Evolutionary conservation across 1,284 basidiomycete genomes (phyloP).

Genomic region (Tylopilus microsporus): DNA sequence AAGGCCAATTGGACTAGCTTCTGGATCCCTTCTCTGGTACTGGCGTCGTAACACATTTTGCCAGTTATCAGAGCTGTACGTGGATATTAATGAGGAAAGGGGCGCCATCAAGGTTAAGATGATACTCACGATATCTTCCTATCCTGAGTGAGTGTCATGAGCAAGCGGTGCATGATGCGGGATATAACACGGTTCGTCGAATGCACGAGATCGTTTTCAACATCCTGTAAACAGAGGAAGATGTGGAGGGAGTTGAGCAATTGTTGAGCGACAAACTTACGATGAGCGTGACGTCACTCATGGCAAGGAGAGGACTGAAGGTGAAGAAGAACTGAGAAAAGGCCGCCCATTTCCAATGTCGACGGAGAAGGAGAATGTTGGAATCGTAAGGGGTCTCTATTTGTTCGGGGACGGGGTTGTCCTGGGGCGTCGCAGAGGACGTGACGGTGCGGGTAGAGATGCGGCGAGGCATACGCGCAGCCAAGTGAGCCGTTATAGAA

Average conservation of each 20-base stretch:
- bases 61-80: conserved; percentile 65
- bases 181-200: conserved; percentile 59
- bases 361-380: conserved; percentile 47
- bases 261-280: conserved; percentile 40
- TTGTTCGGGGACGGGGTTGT: conserved; percentile 21
- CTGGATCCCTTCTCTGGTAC: conserved; percentile 63
- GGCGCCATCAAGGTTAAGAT: conserved; percentile 1
- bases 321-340: conserved; percentile 79
- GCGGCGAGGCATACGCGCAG: conserved; percentile 39
- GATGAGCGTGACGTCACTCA: conserved; percentile 58
- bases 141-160: conserved; percentile 73
- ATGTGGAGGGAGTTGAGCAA: conserved; percentile 6
- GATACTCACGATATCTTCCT: conserved; percentile 67
- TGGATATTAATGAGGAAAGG: conserved; percentile 12
- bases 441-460: conserved; percentile 26
- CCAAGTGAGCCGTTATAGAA: conserved; percentile 35
- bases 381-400: conserved; percentile 35
- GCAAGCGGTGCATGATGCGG: conserved; percentile 66
- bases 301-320: conserved; percentile 60
- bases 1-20: conserved; percentile 65
- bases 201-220: conserved; percentile 68
- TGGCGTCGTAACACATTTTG: conserved; percentile 67
- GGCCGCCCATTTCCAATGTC: conserved; percentile 80
- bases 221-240: conserved; percentile 45
- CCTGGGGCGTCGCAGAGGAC: conserved; percentile 26